Evolutionary conservation across 805 yeast genomes (phyloP).

Genomic region (Yarrowia deformans): DNA sequence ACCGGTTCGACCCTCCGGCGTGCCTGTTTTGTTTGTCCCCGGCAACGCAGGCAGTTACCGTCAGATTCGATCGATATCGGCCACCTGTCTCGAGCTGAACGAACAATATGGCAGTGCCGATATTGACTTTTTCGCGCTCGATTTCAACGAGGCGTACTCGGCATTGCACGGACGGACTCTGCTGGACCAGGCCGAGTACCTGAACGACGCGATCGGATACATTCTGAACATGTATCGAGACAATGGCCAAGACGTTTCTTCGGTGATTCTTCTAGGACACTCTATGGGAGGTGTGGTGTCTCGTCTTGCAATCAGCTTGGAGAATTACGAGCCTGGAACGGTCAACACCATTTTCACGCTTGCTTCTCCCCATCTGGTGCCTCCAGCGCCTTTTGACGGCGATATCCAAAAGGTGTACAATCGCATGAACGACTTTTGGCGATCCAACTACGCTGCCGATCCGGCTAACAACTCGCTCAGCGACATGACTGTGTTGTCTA

Average conservation of each 20-base stretch:
- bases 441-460: constrained; percentile 58
- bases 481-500: constrained; percentile 75
- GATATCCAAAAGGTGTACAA: constrained; percentile 79
- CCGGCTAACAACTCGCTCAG: constrained; percentile 58
- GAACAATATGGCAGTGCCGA: constrained; percentile 43
- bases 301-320: constrained; percentile 78
- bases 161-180: constrained; percentile 95
- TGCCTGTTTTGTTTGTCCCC: constrained; percentile 92
- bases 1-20: constrained; percentile 60
- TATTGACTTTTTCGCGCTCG: constrained; percentile 88
- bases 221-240: constrained; percentile 71
- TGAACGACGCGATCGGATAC: constrained; percentile 84
- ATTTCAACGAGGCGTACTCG: constrained; percentile 93
- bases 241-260: constrained; percentile 55
- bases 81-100: not conserved
- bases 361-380: constrained; percentile 89
- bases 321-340: constrained; percentile 73
- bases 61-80: constrained; percentile 55
- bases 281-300: constrained; percentile 99
- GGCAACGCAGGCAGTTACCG: constrained; percentile 96
- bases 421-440: constrained; percentile 81
- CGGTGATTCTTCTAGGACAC: constrained; percentile 85
- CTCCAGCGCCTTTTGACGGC: constrained; percentile 93
- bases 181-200: constrained; percentile 90
- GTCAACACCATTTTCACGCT: constrained; percentile 85